These are phyloP conservation scores for Fragaria iinumae DNA, from an alignment of 306 rosid genomes.

Conservation along the genomic window DNA sequence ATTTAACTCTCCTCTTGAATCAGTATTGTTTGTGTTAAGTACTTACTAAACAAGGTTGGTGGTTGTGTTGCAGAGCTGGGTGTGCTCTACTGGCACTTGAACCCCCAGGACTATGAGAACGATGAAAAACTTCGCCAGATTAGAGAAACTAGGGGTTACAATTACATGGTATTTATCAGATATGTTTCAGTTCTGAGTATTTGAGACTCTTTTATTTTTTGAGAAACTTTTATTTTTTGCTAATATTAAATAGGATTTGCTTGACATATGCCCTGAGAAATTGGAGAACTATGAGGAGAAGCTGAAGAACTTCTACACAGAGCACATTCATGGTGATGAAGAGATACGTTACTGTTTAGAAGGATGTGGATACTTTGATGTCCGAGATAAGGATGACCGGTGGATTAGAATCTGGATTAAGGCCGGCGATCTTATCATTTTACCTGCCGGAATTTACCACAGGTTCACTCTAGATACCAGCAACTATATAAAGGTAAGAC, in stretches of 20 bases:
- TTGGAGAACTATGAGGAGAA: slow-evolving; percentile 72
- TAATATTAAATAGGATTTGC: slow-evolving; percentile 53
- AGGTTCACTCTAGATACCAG: slow-evolving; percentile 79
- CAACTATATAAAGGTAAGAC: slow-evolving; percentile 69
- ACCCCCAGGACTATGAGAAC: slow-evolving; percentile 46
- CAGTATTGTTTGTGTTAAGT: neutral
- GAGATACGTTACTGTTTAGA: slow-evolving; percentile 88
- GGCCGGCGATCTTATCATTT: slow-evolving; percentile 86
- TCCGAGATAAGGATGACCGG: slow-evolving; percentile 66
- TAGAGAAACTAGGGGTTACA: slow-evolving; percentile 75
- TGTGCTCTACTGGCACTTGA: slow-evolving; percentile 52
- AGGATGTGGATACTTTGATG: slow-evolving; percentile 88
- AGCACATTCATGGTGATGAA: slow-evolving; percentile 92
- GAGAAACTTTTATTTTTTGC: neutral
- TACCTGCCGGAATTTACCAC: slow-evolving; percentile 97
- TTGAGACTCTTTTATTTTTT: neutral
- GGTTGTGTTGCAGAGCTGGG: slow-evolving; percentile 45
- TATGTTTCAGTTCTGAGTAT: neutral
- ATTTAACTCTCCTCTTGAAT: neutral
- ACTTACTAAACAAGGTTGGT: slow-evolving; percentile 1
- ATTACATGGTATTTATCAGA: slow-evolving; percentile 54
- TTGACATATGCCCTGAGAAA: slow-evolving; percentile 76
- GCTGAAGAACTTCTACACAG: slow-evolving; percentile 85
- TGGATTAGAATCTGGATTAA: slow-evolving; percentile 89
- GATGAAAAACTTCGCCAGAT: slow-evolving; percentile 62